Base-by-base conservation (phyloP, 768 basidiomycete genomes). In the Auriscalpium orientale region DNA sequence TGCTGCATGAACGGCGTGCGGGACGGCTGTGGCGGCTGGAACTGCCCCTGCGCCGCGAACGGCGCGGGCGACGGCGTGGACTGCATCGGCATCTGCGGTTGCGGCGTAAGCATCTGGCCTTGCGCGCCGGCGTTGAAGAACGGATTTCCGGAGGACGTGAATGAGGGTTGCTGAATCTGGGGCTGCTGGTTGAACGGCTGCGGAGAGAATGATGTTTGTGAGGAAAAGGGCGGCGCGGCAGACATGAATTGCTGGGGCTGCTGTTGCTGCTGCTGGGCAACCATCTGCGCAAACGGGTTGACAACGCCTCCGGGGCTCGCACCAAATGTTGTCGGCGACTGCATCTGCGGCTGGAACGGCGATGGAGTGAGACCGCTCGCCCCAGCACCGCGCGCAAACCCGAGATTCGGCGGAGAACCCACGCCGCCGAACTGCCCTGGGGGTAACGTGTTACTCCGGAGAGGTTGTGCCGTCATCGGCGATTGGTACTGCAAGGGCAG, bases 11-110 rank as follows among this genome's bases (percentile, higher is more conserved):
- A 63, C 11, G 49, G 66, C 7, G 28, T 28, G 4, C 2, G 28
- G 12, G 60, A 56, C 43, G 73, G 74, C 12, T 73, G 68, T 7
- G 68, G 66, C 1, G 28, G 57, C 22, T 67, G 67, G 38, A 57
- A 60, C 44, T 65, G 58, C 4, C 62, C 51, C 15, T 56, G 47
- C 38, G 50, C 51, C 15, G 36, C n/a, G 38, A 59, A 58, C 12
- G 60, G 58, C 2, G 49, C 34, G 49, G 60, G 60, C 15, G 60
- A 58, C 16, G 61, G 48, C 4, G 54, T 59, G 34, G 56, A 35
- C 40, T 60, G 38, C 43, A 60, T 54, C 48, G 63, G 50, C 28
- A 65, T 65, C 12, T 59, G 65, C 7, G 58, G 57, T 37, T 64
- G 67, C 34, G 63, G 55, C 58, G 68, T 51, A 35, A 68, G 54